Conservation (phyloP, 108 stramenopile species). For the Cyclotella cryptica region DNA sequence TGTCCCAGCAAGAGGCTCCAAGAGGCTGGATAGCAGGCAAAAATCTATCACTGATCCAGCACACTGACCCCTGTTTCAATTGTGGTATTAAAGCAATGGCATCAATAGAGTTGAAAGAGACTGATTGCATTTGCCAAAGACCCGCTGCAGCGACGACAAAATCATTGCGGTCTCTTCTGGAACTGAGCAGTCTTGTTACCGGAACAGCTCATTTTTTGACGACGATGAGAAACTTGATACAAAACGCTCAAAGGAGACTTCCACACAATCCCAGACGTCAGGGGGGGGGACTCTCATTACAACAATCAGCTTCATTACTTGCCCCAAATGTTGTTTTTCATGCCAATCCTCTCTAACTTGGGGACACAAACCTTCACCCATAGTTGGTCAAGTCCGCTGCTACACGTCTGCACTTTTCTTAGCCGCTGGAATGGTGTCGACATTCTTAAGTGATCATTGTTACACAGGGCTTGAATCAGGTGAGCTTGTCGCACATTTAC, state of each 20-base stretch:
- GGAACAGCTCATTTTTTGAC: not conserved
- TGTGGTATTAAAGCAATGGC: no score
- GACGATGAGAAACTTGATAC: not conserved
- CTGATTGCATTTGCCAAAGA: not conserved
- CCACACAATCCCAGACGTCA: not conserved
- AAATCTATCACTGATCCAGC: no score
- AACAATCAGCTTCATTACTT: constrained; percentile 24
- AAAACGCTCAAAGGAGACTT: not conserved
- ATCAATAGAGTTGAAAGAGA: not conserved
- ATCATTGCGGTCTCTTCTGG: not conserved
- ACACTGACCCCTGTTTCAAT: no score
- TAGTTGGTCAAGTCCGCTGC: constrained; percentile 39
- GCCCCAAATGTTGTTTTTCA: constrained; percentile 29
- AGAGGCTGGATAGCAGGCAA: no score
- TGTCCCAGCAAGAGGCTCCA: no score
- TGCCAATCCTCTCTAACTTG: constrained; percentile 48
- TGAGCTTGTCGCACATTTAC: no score
- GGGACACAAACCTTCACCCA: constrained; percentile 49
- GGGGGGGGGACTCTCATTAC: not conserved
- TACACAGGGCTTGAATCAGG: constrained; percentile 54
- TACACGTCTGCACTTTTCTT: constrained; percentile 31
- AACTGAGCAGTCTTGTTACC: not conserved
- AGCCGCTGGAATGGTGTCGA: constrained; percentile 26
- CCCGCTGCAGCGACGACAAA: not conserved
- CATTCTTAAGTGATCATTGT: constrained; percentile 53